Evolutionary conservation across 345 rosid genomes (phyloP), one percentile per base, ranked within the genome.

Genomic region (Aquilaria malaccensis): DNA sequence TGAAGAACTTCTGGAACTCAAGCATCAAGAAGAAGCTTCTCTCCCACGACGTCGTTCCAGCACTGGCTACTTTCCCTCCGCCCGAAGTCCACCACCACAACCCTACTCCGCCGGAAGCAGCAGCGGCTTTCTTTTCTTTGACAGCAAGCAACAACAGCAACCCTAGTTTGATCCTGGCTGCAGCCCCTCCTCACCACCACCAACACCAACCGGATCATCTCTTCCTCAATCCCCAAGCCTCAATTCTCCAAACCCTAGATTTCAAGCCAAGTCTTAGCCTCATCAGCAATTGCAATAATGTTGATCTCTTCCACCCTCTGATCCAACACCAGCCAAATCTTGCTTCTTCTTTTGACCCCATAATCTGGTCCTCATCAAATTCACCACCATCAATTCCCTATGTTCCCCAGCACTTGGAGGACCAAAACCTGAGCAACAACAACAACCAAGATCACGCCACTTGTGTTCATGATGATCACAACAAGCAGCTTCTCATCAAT

Each of bases 1-100:
- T 91, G 72, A 91, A 91, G 80, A 91, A 91, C 64, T 91, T 91
- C 58, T 91, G 97, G 97, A 91, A 91, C 50, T 91, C 97, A 53
- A 82, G 94, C 82, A 74, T 88, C 31, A 91, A 91, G 79, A 91
- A 91, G 78, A 88, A 84, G 82, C 79, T 91, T 45, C 76, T 85
- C 56, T 79, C 91, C 41, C 81, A 78, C 55, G 86, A 80, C 63
- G 64, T 71, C 63, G 64, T 71, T 56, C 73, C 86, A 52, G 54
- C 74, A 48, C 68, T 82, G 58, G 70, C 80, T 9, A 68, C 45
- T 59, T 71, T 79, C 62, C 48, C 62, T 37, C 43, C 54, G 61
- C 77, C 22, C 7, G 68, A 33, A 50, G 68, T 37, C 43, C 43
- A 37, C 43, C 43, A 37, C 43, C 82, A 60, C 52, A 58, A 63